These are phyloP conservation scores for Syzygium oleosum DNA, from an alignment of 345 rosid genomes.

Conservation along the genomic window DNA sequence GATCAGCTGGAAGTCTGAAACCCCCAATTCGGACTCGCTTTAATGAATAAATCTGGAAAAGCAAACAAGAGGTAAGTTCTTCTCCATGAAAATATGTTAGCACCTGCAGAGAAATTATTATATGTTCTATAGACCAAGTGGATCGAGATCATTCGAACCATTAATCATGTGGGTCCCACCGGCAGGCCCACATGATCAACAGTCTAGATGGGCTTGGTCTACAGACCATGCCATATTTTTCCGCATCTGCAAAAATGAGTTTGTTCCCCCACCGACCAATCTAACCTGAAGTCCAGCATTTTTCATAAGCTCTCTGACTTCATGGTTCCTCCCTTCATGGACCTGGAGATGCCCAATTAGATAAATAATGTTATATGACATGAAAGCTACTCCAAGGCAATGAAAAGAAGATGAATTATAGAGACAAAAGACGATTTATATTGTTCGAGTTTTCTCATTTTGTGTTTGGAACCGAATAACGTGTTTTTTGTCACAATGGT, in stretches of 20 bases:
- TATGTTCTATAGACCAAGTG: neutral
- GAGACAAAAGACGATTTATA: neutral
- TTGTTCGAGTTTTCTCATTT: neutral
- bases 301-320: conserved; percentile 92
- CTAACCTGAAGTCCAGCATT: conserved; percentile 93
- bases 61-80: neutral
- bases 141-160: neutral
- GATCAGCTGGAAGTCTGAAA: conserved; percentile 84
- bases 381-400: neutral
- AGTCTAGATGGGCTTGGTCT: neutral
- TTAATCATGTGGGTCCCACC: neutral
- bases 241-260: neutral
- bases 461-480: neutral
- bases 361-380: neutral
- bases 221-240: neutral
- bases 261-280: conserved; percentile 5
- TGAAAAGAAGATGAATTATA: neutral
- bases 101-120: neutral
- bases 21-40: conserved; percentile 87
- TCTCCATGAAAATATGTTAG: neutral
- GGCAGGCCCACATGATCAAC: neutral
- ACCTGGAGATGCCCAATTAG: conserved; percentile 36
- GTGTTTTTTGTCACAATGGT: neutral
- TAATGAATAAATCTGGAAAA: conserved; percentile 61
- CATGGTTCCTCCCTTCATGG: conserved; percentile 96